Conservation (phyloP, 2,329 filamentous ascomycete genomes). For the Arthrobotrys sphaeroides region DNA sequence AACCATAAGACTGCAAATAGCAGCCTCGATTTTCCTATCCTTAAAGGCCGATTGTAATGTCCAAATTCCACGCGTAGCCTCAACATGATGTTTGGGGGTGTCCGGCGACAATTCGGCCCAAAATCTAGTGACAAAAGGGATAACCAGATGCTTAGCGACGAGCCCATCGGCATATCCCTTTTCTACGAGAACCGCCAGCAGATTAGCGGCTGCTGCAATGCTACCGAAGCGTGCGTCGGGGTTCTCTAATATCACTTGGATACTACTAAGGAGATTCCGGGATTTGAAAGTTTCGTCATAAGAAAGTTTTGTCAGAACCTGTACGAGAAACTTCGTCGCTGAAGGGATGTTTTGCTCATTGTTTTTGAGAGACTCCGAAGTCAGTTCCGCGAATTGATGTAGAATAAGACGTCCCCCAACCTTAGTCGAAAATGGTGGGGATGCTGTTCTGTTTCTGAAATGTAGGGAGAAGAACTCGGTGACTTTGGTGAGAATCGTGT, state of each 20-base stretch:
- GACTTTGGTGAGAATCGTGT: slow-evolving; percentile 28
- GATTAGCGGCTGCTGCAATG: slow-evolving; percentile 51
- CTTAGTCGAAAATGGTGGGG: slow-evolving; percentile 50
- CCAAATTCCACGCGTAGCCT: slow-evolving; percentile 87
- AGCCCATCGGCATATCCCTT: slow-evolving; percentile 60
- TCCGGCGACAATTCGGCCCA: slow-evolving; percentile 85
- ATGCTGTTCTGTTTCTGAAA: slow-evolving; percentile 43
- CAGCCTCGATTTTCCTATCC: slow-evolving; percentile 80
- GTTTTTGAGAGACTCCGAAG: slow-evolving; percentile 36
- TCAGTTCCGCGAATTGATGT: slow-evolving; percentile 40
- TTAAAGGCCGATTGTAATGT: slow-evolving; percentile 78
- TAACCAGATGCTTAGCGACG: slow-evolving; percentile 71
- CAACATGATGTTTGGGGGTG: slow-evolving; percentile 91
- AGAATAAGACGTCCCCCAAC: slow-evolving; percentile 43
- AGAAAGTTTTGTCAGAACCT: slow-evolving; percentile 56
- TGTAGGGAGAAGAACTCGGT: slow-evolving; percentile 52
- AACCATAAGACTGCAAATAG: slow-evolving; percentile 76
- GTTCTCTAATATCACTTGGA: slow-evolving; percentile 27
- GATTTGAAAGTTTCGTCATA: slow-evolving; percentile 39
- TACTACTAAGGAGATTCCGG: slow-evolving; percentile 18
- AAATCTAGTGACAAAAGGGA: slow-evolving; percentile 74
- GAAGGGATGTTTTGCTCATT: slow-evolving; percentile 54
- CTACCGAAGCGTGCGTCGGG: slow-evolving; percentile 54
- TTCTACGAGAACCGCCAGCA: slow-evolving; percentile 57
- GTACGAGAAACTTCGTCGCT: slow-evolving; percentile 56